These are phyloP conservation scores for Parastagonospora nodorum DNA, from an alignment of 2,329 filamentous ascomycete genomes.

Conservation along the genomic window DNA sequence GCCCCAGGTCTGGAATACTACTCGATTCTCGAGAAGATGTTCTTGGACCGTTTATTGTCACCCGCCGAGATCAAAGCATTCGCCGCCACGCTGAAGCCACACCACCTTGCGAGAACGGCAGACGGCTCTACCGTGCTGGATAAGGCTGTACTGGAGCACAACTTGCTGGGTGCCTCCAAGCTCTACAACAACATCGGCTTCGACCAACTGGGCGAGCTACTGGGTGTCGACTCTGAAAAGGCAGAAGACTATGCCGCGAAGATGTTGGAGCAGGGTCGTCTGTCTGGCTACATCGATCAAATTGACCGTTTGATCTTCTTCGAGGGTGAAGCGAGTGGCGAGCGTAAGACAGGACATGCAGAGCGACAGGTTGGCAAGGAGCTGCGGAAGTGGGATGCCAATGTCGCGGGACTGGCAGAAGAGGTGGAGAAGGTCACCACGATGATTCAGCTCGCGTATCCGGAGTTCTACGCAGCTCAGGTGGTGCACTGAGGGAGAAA, in stretches of 20 bases:
- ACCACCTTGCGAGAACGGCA: conserved; percentile 86
- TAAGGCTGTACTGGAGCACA: conserved; percentile 94
- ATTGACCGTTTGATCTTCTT: conserved; percentile 89
- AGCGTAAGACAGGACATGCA: conserved; percentile 69
- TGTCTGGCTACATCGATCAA: conserved; percentile 91
- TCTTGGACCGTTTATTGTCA: conserved; percentile 82
- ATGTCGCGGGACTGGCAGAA: conserved; percentile 84
- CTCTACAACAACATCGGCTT: conserved; percentile 58
- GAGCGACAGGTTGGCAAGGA: conserved; percentile 67
- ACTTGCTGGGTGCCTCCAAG: conserved; percentile 80
- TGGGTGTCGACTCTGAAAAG: conserved; percentile 78
- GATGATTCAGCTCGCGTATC: conserved; percentile 78
- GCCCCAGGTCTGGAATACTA: conserved; percentile 74
- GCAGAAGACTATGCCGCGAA: conserved; percentile 89
- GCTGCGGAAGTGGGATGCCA: conserved; percentile 85
- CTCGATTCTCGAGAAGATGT: conserved; percentile 97
- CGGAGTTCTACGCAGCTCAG: conserved; percentile 57
- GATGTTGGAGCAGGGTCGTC: conserved; percentile 93
- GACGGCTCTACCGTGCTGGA: conserved; percentile 93
- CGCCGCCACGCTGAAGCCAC: conserved; percentile 76
- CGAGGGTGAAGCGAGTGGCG: conserved; percentile 73
- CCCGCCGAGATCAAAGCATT: conserved; percentile 86
- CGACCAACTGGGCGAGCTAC: conserved; percentile 73
- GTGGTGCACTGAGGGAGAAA: conserved; percentile 37
- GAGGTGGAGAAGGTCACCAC: conserved; percentile 88